Base-by-base conservation (phyloP, 2,329 filamentous ascomycete genomes). In the Calonectria pseudoturangicola region DNA sequence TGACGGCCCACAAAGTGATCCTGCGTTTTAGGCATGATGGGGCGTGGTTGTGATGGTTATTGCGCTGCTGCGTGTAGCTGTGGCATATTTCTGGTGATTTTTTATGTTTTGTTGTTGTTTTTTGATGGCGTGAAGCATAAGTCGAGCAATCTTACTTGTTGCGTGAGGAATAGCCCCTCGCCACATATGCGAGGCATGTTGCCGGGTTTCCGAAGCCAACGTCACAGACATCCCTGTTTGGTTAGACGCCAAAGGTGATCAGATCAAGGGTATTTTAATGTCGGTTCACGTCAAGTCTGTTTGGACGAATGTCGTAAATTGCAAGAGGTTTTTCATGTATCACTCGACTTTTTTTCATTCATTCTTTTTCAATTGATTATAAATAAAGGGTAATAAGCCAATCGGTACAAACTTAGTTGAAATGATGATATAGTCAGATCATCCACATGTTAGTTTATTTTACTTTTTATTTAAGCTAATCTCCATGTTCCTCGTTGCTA, bases 1-100 rank as follows among this genome's bases (percentile, higher is more conserved):
- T 72, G 74, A 39, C 70, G 68, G 6, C 67, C 67, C 16, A 50
- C 21, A 62, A 74, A 75, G 54, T 74, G 72, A 43, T 63, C 65
- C 28, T 41, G 64, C 9, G 41, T 27, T 7, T 65, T 3, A 9
- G 63, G 21, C 66, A 70, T 74, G 39, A 16, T 28, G 25, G 25
- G 27, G 16, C n/a, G 21, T 60, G 12, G 16, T n/a, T 27, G 25
- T 28, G 10, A 30, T 47, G 50, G n/a, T 45, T 13, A 25, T n/a
- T 28, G 15, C 18, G 25, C 25, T 33, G 16, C 9, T 39, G 10
- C 7, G 12, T n/a, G 41, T 25, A 43, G 30, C 13, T 8, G 41
- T 45, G 12, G 56, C 66, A 69, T 69, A 16, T 21, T 63, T 15
- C 43, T 16, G 36, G 16, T 30, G 18, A 18, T 30, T 33, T 33